phyloP scores from a whole-genome alignment of 345 rosid genomes.

The Sonneratia alba region DNA sequence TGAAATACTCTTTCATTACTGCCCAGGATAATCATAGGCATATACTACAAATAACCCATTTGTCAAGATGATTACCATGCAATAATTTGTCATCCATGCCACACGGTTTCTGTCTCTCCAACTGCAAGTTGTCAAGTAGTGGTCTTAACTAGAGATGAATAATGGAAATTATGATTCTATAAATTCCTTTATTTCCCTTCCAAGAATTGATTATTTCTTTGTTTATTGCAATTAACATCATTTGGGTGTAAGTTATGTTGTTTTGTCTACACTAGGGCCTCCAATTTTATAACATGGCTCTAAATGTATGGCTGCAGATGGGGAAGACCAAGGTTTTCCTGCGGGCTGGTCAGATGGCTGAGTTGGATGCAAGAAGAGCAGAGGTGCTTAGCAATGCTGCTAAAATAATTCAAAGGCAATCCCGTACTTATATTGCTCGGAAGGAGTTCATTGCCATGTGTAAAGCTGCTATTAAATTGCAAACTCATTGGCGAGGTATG shows the following conservation, averaged over 20 bases:
- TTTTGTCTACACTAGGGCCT: not conserved
- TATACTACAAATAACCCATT: too few species aligned
- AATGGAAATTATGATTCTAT: not conserved
- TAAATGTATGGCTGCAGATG: conserved; percentile 39
- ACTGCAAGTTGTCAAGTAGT: too few species aligned
- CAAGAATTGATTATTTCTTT: not conserved
- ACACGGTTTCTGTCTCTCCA: not conserved
- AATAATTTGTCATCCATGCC: not conserved
- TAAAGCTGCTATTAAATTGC: conserved; percentile 70
- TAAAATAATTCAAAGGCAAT: conserved; percentile 78
- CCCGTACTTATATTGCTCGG: conserved; percentile 72
- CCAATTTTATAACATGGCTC: conserved; percentile 9
- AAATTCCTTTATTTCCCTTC: not conserved
- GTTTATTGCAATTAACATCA: not conserved
- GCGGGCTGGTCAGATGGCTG: conserved; percentile 99
- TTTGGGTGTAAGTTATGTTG: not conserved
- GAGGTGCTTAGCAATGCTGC: conserved; percentile 98
- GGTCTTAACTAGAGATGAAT: not conserved
- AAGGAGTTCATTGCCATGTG: conserved; percentile 75
- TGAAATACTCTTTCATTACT: too few species aligned
- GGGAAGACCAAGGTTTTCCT: conserved; percentile 92
- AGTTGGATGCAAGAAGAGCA: conserved; percentile 94
- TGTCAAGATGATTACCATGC: not conserved
- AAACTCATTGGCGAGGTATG: conserved; percentile 84
- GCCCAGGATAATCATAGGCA: too few species aligned